A percentile compares a stretch with the other conserved stretches of the same genome.
phyloP scores from a whole-genome alignment of 1,139 yeast genomes.

The Suhomyces taliae region DNA sequence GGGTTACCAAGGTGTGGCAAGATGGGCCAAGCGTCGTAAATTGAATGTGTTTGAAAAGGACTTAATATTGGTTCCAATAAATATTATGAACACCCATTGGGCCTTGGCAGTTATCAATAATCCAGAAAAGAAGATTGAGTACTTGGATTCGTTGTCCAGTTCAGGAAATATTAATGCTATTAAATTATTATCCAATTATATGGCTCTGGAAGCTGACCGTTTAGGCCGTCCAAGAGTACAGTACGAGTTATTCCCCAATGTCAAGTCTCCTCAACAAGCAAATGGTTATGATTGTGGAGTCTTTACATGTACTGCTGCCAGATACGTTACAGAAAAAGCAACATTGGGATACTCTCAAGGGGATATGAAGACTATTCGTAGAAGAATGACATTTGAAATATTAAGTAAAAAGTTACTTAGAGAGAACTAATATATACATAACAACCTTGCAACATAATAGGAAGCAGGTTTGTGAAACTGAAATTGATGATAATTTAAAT shows the following conservation, averaged over 20 bases:
- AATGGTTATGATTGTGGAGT: constrained; percentile 97
- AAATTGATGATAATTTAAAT: no score
- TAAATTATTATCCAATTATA: constrained; percentile 54
- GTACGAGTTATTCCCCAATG: constrained; percentile 34
- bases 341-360: constrained; percentile 58
- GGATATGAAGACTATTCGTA: constrained; percentile 70
- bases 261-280: constrained; percentile 75
- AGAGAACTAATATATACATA: constrained; percentile 2
- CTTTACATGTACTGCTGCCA: constrained; percentile 79
- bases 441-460: no score
- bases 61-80: constrained; percentile 77
- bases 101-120: constrained; percentile 81
- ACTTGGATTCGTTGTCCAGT: constrained; percentile 68
- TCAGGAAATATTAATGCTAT: constrained; percentile 60
- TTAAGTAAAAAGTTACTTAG: constrained; percentile 22
- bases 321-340: constrained; percentile 51
- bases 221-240: constrained; percentile 19
- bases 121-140: constrained; percentile 54
- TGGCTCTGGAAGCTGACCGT: constrained; percentile 56
- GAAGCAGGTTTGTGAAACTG: no score
- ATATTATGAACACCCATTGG: constrained; percentile 87
- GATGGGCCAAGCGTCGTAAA: constrained; percentile 90
- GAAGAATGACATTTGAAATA: constrained; percentile 65
- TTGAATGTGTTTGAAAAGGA: constrained; percentile 64
- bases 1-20: constrained; percentile 79